Evolutionary conservation across 352 stramenopile genomes (phyloP).

Genomic region (Phytophthora aleatoria): DNA sequence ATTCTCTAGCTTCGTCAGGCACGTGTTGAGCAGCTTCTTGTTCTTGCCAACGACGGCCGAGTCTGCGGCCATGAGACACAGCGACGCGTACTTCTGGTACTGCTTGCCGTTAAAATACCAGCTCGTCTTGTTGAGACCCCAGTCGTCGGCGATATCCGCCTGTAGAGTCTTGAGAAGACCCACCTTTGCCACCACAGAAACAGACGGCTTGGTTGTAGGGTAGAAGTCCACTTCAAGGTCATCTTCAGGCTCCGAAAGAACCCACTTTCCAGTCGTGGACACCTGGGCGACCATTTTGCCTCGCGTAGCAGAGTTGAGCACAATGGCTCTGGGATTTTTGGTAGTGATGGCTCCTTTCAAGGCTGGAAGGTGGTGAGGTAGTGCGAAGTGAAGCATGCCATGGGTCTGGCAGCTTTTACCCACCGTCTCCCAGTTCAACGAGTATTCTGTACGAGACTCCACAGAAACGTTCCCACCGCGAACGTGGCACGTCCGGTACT

Average conservation of each 20-base stretch:
- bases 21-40: constrained; percentile 47
- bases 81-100: constrained; percentile 78
- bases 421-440: constrained; percentile 59
- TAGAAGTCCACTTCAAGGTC: constrained; percentile 59
- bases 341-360: constrained; percentile 24
- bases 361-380: constrained; percentile 62
- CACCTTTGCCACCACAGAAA: constrained; percentile 31
- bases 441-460: constrained; percentile 54
- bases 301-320: constrained; percentile 55
- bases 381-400: constrained; percentile 67
- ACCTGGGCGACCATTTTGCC: constrained; percentile 56
- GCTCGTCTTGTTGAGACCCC: constrained; percentile 44
- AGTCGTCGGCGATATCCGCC: constrained; percentile 53
- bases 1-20: constrained; percentile 55
- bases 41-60: constrained; percentile 44
- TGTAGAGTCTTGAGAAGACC: constrained; percentile 43
- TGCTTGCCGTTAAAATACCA: constrained; percentile 82
- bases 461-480: constrained; percentile 49
- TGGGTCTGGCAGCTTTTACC: constrained; percentile 43
- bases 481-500: constrained; percentile 56
- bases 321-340: constrained; percentile 30
- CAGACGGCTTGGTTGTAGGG: constrained; percentile 34
- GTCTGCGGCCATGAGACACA: constrained; percentile 69
- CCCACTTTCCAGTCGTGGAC: constrained; percentile 38
- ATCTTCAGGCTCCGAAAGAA: constrained; percentile 47